Evolutionary conservation across 768 basidiomycete species (phyloP), one percentile per base, ranked within the genome.

Genomic region (Naematelia aurantialba): DNA sequence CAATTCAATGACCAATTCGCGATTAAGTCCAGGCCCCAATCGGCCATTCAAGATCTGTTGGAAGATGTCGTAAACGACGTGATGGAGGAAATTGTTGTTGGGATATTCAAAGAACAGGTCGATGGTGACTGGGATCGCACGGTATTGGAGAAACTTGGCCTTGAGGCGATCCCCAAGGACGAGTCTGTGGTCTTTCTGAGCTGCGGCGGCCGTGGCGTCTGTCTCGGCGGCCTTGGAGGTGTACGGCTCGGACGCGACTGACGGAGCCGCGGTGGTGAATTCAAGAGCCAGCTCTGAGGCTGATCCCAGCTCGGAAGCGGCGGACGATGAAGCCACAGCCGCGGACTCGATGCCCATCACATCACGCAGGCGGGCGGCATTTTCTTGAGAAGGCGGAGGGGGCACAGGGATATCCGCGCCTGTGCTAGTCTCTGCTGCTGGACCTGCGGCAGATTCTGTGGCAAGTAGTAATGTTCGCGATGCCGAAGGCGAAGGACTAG

Each of bases 61-160:
- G 1, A 98, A 81, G 58, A 96, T 80, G 74, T 99, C 96, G 73
- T 98, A 98, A 17, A 96, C 91, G 27, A 92, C 87, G 69, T 89
- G 91, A 74, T 99, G 96, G 27, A 98, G 79, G 76, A 98, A 98
- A 74, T 98, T 97, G 78, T 99, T 97, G 87, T 89, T 91, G 0
- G 93, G 92, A 69, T 87, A 96, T 60, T 88, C 87, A 74, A 97
- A 97, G 81, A 97, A 97, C 34, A 97, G 81, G 67, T 93, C 89
- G 66, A 98, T 80, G 62, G 97, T 79, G 1, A 86, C 87, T 0
- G 84, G 80, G 44, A 92, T 76, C 1, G 97, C 83, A 53, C 85
- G 83, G 24, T 86, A 80, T 17, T 92, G 83, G 65, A 93, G 74
- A 72, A 91, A 89, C 49, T 83, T 80, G 58, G 81, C 81, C 77